Evolutionary conservation across 2,329 filamentous ascomycete species (phyloP), one percentile per base, ranked within the genome.

Genomic region (Xylariaceae sp.): DNA sequence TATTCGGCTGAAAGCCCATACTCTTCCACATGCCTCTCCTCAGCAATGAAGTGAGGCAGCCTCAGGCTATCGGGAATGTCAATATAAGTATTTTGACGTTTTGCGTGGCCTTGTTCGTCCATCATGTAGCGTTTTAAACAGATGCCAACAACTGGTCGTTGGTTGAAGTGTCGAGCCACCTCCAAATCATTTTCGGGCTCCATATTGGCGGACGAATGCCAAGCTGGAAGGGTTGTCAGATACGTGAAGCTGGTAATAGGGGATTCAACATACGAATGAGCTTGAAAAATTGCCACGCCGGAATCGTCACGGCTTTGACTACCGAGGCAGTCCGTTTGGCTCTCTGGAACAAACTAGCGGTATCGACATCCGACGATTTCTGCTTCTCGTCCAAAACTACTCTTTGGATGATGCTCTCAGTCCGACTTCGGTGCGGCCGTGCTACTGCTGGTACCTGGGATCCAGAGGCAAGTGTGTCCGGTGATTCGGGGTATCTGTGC

Each of bases 261-360:
- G 22, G 6, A 26, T 11, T 11, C 11, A 54, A 73, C 85, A 67
- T 69, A 89, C 86, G 90, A 54, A 96, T 89, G 19, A 97, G 71
- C 56, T 87, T 89, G 66, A 96, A 97, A 59, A 97, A 95, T 57
- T 96, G 91, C 89, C 90, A 97, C 2, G 93, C 93, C 29, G 91
- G 91, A 71, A 97, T 95, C 44, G 91, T 83, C 12, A 97, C 86
- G 55, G 95, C 90, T 58, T 91, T 95, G 52, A 68, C 72, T 42
- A 73, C 70, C 2, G 74, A 76, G 52, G 70, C 63, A 59, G 73
- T 60, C 52, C 60, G 62, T 55, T 69, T 63, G 51, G 65, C 61
- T 61, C 68, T 67, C 47, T 69, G 65, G 31, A 71, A 60, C 22
- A 73, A 56, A 12, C 60, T 67, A 13, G 61, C 56, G 12, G 66